Evolutionary conservation across 2,329 filamentous ascomycete species (phyloP).

Genomic region (Helminthosporium solani): DNA sequence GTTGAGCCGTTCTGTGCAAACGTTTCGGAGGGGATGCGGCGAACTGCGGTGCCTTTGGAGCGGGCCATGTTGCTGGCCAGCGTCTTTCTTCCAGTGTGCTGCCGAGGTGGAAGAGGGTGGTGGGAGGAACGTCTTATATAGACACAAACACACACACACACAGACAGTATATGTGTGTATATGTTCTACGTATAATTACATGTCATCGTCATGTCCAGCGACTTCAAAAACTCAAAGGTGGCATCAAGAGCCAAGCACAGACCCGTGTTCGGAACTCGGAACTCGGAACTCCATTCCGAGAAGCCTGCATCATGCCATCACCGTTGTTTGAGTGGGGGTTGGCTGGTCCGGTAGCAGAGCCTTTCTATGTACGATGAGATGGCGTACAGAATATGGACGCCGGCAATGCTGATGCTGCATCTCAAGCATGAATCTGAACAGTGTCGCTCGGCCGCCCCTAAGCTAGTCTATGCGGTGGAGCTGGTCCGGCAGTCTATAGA

Average conservation of each 20-base stretch:
- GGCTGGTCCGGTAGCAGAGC: no score
- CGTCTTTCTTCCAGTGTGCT: no score
- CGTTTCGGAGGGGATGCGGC: conserved; percentile 30
- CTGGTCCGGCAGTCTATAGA: conserved; percentile 14
- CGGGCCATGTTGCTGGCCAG: conserved; percentile 35
- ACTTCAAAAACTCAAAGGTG: conserved; percentile 28
- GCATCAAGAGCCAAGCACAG: conserved; percentile 30
- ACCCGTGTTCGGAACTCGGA: conserved; percentile 19
- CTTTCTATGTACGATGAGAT: neutral
- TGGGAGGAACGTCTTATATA: conserved; percentile 3
- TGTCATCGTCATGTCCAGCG: conserved; percentile 8
- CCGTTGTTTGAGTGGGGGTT: no score
- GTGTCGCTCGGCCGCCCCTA: neutral
- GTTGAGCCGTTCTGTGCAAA: conserved; percentile 20
- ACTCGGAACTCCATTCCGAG: conserved; percentile 17
- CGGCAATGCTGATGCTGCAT: conserved; percentile 21
- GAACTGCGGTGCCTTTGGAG: conserved; percentile 24
- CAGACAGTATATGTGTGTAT: neutral
- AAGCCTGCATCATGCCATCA: neutral
- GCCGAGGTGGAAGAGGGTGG: no score
- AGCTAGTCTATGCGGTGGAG: conserved; percentile 1
- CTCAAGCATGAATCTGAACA: conserved; percentile 13
- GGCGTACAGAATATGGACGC: conserved; percentile 12
- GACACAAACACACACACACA: neutral
- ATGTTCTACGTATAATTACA: no score